Evolutionary conservation across 2,329 filamentous ascomycete genomes (phyloP), one percentile per base, ranked within the genome.

Genomic region (Neophaeococcomyces aloes): DNA sequence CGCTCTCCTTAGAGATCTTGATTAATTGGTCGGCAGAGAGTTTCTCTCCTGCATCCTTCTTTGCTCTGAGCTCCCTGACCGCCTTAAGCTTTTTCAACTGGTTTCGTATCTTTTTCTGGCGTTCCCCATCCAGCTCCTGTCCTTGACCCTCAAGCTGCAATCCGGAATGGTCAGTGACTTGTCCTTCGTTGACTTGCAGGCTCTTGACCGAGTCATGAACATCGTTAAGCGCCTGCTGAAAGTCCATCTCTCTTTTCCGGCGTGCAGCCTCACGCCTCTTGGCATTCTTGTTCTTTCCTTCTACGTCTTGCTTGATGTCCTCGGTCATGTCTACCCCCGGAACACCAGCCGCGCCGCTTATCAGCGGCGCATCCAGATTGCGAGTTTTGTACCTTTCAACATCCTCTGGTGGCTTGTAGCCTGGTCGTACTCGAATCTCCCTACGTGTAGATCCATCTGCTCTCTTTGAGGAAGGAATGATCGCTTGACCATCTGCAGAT

Each of bases 1-100:
- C 91, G 50, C 86, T 86, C 61, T 98, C 94, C 65, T 91, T 94
- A 62, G 94, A 93, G 44, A 98, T 86, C 68, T 98, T 98, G 55
- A 89, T 87, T 51, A 96, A 82, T 67, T 98, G 91, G 67, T 98
- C 91, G 0, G 88, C 89, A 19, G 96, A 71, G 48, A 98, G 66
- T 3, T 77, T 73, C 59, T 86, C 83, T 15, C 91, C 91, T 44
- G 79, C 80, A 18, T 94, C 85, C 64, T 94, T 94, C 72, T 94
- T 95, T 57, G 80, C 81, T 60, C 86, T 83, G 42, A 98, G 71
- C 2, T 96, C 91, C 54, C 80, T 83, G 3, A 91, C 89, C 62
- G 98, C 91, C 57, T 89, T 84, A 48, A 98, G 69, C 66, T 96
- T 98, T 72, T 98, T 98, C 61, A 82, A 84, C 34, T 96, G 67